Conservation (phyloP, 805 yeast genomes). For the Saccharomycopsis schoenii region DNA sequence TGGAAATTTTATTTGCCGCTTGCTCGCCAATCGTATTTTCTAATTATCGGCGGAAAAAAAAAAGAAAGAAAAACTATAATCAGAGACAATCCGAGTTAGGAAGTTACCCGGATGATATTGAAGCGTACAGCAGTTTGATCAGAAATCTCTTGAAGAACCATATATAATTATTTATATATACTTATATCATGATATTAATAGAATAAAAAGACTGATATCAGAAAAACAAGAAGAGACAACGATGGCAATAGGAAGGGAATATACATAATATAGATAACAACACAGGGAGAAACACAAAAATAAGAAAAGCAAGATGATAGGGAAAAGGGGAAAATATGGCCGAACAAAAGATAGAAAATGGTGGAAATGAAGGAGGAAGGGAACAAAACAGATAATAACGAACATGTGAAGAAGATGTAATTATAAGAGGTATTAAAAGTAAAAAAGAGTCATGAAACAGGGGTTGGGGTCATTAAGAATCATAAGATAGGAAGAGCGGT, state of each 20-base stretch:
- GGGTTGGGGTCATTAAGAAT: not conserved
- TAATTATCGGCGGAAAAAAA: not conserved
- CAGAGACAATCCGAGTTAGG: not conserved
- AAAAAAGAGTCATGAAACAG: not conserved
- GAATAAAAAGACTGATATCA: no score
- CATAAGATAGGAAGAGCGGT: not conserved
- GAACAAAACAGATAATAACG: no score
- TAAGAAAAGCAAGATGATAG: not conserved
- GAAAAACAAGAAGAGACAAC: not conserved
- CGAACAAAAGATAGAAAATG: no score
- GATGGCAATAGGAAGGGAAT: not conserved
- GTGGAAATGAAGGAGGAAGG: no score
- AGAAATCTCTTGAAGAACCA: no score
- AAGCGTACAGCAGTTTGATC: no score
- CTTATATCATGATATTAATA: no score
- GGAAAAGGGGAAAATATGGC: not conserved
- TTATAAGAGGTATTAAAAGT: not conserved
- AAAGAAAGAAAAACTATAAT: not conserved
- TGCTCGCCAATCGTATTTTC: no score
- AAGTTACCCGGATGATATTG: no score
- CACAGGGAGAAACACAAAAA: not conserved
- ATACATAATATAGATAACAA: not conserved
- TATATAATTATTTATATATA: no score
- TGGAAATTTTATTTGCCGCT: no score
- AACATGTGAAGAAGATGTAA: no score